Percentiles rank a stretch among this genome's conserved stretches.
These are phyloP conservation scores for Tolypocladium pustulatum DNA, from an alignment of 2,329 filamentous ascomycete species.

Conservation along the genomic window DNA sequence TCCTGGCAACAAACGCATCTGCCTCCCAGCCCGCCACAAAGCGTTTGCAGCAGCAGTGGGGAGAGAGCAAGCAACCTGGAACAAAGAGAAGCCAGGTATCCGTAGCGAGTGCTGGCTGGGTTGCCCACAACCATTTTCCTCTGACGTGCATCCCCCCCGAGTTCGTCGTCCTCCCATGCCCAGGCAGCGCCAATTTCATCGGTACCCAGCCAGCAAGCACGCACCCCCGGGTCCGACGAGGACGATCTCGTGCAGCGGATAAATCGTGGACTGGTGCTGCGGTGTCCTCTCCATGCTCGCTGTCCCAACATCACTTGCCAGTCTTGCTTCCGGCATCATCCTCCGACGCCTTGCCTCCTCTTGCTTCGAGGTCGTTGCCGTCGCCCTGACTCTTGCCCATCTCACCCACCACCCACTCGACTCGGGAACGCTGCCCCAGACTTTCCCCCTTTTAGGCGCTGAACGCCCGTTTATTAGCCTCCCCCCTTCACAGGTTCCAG, in stretches of 20 bases:
- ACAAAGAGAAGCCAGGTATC: not conserved
- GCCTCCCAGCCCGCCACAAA: not conserved
- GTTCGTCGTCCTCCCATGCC: not conserved
- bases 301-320: not conserved
- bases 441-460: conserved; percentile 8
- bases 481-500: conserved; percentile 10
- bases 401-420: not conserved
- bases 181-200: not conserved
- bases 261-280: conserved; percentile 15
- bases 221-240: not conserved
- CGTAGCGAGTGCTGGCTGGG: not conserved
- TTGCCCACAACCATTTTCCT: not conserved
- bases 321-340: not conserved
- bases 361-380: not conserved
- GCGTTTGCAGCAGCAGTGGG: not conserved
- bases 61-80: not conserved
- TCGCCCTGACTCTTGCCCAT: not conserved
- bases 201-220: not conserved
- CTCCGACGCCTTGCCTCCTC: not conserved
- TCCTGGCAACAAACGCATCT: not conserved
- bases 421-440: not conserved
- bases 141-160: not conserved
- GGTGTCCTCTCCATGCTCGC: not conserved
- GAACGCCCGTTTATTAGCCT: conserved; percentile 20
- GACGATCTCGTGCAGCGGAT: conserved; percentile 13